Base-by-base conservation (phyloP, 2,329 filamentous ascomycete genomes). In the Scorias spongiosa region DNA sequence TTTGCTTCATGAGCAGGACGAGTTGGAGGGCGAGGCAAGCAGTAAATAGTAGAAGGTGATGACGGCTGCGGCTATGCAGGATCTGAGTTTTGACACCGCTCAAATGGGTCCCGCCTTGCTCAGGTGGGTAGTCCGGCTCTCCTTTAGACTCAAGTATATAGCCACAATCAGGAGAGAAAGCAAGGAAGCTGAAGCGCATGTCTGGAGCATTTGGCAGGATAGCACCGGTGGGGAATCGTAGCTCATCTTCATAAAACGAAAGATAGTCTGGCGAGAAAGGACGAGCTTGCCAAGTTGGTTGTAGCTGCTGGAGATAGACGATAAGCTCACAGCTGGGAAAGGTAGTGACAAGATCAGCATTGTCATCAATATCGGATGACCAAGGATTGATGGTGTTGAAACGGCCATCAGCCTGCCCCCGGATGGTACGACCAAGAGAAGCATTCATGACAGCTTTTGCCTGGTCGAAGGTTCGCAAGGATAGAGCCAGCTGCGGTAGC, bases 261-360 rank as follows among this genome's bases (percentile, higher is more conserved):
- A 76, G 58, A 28, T 69, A 51, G 5, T 54, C 40, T 9, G 53
- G 47, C 20, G 49, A 49, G 45, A 51, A 50, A n/a, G 47, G 45
- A 5, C 45, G 40, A 26, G 50, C 48, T 17, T 55, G 48, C 18
- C 54, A 57, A n/a, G 49, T 51, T 10, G 47, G 44, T 43, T 48
- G 44, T 52, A 57, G 42, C 36, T 89, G 71, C 59, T 96, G 91
- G 28, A 89, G 68, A 61, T 88, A 96, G 44, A 93, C 67, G 41
- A 98, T 67, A 56, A 86, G 86, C 62, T 98, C 91, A 69, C 91
- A 98, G 82, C 0, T 86, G 85, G 29, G 72, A 63, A 14, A 77
- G 74, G 46, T 73, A 71, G 11, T 71, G 65, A 10, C 72, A 65
- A 48, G 81, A 79, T 17, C 74, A 71, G 10, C 59, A 15, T 51